Evolutionary conservation across 2,329 filamentous ascomycete genomes (phyloP).

Genomic region (Dothideomycetes sp.): DNA sequence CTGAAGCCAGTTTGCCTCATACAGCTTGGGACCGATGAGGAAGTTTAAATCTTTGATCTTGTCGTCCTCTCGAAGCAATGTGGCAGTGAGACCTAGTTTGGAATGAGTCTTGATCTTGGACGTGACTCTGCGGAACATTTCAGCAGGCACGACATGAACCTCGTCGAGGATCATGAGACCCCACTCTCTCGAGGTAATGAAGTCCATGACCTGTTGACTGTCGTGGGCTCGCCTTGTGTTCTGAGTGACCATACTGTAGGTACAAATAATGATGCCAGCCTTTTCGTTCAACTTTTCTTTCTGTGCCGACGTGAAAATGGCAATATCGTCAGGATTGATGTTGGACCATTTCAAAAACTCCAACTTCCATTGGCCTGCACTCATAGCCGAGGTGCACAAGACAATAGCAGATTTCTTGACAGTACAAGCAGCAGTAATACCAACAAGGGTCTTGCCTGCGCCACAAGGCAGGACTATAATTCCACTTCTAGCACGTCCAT

Average conservation of each 20-base stretch:
- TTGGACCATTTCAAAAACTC: conserved; percentile 99
- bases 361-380: conserved; percentile 88
- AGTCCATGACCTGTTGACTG: conserved; percentile 95
- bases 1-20: conserved; percentile 99
- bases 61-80: conserved; percentile 88
- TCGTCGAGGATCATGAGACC: conserved; percentile 95
- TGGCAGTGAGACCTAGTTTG: conserved; percentile 89
- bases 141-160: conserved; percentile 93
- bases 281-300: conserved; percentile 79
- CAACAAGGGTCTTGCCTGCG: conserved; percentile 91
- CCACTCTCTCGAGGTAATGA: conserved; percentile 83
- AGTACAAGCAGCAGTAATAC: conserved; percentile 95
- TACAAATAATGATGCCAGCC: conserved; percentile 93
- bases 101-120: conserved; percentile 88
- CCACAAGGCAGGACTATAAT: conserved; percentile 96
- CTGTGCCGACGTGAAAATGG: conserved; percentile 87
- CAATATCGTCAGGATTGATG: conserved; percentile 84
- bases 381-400: conserved; percentile 95
- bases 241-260: conserved; percentile 98
- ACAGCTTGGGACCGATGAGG: conserved; percentile 90
- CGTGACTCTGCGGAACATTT: conserved; percentile 91
- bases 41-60: conserved; percentile 98
- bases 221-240: conserved; percentile 80
- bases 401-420: conserved; percentile 96
- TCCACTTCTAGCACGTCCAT: conserved; percentile 90